A percentile compares a stretch with the other conserved stretches of the same genome.
Evolutionary conservation across 2,329 filamentous ascomycete species (phyloP).

Genomic region (Stylonectria norvegica): DNA sequence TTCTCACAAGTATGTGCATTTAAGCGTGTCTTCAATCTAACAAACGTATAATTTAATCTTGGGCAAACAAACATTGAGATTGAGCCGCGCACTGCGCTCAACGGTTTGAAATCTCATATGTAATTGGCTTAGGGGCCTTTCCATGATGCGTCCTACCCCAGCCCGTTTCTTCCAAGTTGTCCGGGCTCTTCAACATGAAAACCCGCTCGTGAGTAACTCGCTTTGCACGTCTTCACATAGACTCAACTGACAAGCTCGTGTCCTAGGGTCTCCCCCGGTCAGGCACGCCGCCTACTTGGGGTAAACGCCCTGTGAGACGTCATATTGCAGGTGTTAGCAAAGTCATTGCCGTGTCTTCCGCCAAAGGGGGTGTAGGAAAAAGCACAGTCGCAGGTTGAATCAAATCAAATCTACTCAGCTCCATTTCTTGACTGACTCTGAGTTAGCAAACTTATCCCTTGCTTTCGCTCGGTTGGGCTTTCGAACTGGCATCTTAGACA

Average conservation of each 20-base stretch:
- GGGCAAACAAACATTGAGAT: no score
- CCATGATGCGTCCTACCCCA: slow-evolving; percentile 37
- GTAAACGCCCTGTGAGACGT: slow-evolving; percentile 75
- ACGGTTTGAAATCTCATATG: no score
- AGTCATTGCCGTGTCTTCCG: slow-evolving; percentile 94
- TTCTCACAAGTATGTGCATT: no score
- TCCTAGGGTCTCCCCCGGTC: slow-evolving; percentile 77
- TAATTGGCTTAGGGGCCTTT: slow-evolving; percentile 2
- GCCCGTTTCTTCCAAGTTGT: slow-evolving; percentile 35
- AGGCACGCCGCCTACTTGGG: slow-evolving; percentile 53
- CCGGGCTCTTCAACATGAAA: slow-evolving; percentile 63
- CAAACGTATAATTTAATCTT: no score
- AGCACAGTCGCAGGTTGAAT: slow-evolving; percentile 78
- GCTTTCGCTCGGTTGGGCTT: slow-evolving; percentile 80
- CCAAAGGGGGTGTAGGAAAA: slow-evolving; percentile 97
- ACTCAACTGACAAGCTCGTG: background rate
- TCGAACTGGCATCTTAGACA: slow-evolving; percentile 83
- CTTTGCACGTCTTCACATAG: background rate
- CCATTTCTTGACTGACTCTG: background rate
- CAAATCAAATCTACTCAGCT: background rate
- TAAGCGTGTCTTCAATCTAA: no score
- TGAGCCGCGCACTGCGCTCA: no score
- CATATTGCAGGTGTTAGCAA: slow-evolving; percentile 82
- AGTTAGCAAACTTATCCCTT: slow-evolving; percentile 72
- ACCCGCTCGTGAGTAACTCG: slow-evolving; percentile 65